A percentile compares a stretch with the other conserved stretches of the same genome.
Conservation (phyloP, 2,329 filamentous ascomycete genomes). For the Chaetomiaceae sp. region DNA sequence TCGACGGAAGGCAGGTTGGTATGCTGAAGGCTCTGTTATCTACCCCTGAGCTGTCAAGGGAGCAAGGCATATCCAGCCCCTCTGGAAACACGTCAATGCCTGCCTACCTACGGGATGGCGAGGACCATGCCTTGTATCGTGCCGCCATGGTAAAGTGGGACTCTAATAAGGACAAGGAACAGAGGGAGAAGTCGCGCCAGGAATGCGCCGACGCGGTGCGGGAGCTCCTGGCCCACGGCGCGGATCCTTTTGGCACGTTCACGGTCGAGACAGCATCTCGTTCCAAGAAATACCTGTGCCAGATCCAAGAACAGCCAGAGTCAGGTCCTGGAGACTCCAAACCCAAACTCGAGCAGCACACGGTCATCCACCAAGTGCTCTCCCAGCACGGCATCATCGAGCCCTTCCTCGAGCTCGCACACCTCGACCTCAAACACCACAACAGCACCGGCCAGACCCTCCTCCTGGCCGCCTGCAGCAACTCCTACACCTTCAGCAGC, state of each 20-base stretch:
- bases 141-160: neutral
- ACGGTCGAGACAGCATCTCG: neutral
- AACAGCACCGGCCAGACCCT: conserved; percentile 27
- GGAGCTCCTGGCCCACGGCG: conserved; percentile 24
- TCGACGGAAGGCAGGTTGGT: neutral
- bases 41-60: neutral
- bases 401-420: conserved; percentile 20
- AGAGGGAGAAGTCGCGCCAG: neutral
- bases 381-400: conserved; percentile 4
- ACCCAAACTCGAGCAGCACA: too few relatives aligned
- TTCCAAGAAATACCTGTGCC: too few relatives aligned
- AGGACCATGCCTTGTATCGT: neutral
- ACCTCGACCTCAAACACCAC: conserved; percentile 25
- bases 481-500: neutral
- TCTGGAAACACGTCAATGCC: too few relatives aligned
- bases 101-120: too few relatives aligned
- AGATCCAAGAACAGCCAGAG: neutral
- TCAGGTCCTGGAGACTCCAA: neutral
- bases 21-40: conserved; percentile 4
- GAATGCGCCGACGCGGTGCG: neutral
- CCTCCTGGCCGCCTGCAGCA: conserved; percentile 25
- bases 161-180: neutral
- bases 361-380: conserved; percentile 25
- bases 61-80: too few relatives aligned
- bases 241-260: conserved; percentile 23